These are phyloP conservation scores for Brassica juncea DNA, from an alignment of 345 rosid genomes.

Conservation along the genomic window DNA sequence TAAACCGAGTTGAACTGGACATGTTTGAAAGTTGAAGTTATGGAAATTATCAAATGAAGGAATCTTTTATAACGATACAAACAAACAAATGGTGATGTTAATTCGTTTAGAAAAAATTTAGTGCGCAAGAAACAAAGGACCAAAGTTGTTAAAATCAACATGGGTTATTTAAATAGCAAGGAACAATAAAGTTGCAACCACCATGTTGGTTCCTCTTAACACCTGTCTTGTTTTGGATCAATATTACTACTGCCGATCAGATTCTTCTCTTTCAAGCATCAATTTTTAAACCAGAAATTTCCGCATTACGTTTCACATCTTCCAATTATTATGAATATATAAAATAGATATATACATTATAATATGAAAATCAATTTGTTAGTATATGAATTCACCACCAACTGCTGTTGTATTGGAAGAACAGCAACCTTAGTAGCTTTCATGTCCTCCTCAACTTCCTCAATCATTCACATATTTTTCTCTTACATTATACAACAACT, in stretches of 20 bases:
- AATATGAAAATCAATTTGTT: slow-evolving; percentile 18
- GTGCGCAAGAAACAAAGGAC: slow-evolving; percentile 18
- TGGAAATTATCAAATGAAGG: neutral
- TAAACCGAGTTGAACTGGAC: neutral
- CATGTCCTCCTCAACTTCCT: slow-evolving; percentile 42
- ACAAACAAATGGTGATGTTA: slow-evolving; percentile 13
- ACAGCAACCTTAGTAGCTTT: slow-evolving; percentile 46
- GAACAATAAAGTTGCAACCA: slow-evolving; percentile 38
- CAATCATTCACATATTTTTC: slow-evolving; percentile 28
- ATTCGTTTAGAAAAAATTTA: neutral
- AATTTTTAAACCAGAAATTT: slow-evolving; percentile 1
- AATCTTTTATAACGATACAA: neutral
- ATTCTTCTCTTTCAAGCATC: slow-evolving; percentile 32
- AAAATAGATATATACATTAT: slow-evolving; percentile 5
- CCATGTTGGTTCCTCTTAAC: slow-evolving; percentile 34
- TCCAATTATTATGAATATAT: slow-evolving; percentile 20
- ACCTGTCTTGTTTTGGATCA: slow-evolving; percentile 28
- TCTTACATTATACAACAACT: neutral
- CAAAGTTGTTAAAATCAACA: slow-evolving; percentile 24
- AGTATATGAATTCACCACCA: slow-evolving; percentile 34
- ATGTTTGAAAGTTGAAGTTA: neutral
- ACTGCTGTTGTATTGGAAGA: slow-evolving; percentile 36
- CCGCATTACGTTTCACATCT: slow-evolving; percentile 38
- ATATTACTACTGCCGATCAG: slow-evolving; percentile 11
- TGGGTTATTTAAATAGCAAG: slow-evolving; percentile 27